Conservation (phyloP, 164 flowering plant genomes). For the Aristolochia fimbriata region DNA sequence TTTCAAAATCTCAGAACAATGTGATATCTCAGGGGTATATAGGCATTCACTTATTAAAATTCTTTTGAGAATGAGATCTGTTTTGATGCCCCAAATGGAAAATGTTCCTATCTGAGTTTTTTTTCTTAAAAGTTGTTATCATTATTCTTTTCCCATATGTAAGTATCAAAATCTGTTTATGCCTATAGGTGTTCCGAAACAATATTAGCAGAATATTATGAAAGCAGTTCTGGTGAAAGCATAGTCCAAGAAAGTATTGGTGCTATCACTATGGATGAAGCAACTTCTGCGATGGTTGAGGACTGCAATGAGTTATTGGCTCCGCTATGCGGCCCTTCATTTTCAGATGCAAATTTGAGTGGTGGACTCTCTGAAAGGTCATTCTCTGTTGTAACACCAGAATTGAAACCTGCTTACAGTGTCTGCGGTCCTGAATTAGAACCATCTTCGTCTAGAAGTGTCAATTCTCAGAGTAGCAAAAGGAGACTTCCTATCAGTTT, state of each 20-base stretch:
- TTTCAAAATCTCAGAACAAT: no score
- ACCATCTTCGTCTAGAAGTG: conserved; percentile 48
- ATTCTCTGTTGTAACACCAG: conserved; percentile 38
- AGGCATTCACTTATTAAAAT: no score
- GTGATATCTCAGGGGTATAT: no score
- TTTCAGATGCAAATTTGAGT: conserved; percentile 11
- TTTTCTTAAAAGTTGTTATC: background rate
- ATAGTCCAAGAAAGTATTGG: conserved; percentile 43
- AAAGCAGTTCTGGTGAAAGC: conserved; percentile 28
- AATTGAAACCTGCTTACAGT: conserved; percentile 14
- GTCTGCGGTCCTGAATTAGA: conserved; percentile 32
- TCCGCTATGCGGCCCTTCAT: conserved; percentile 18
- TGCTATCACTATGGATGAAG: conserved; percentile 25
- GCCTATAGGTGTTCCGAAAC: conserved; percentile 35
- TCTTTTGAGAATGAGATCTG: no score
- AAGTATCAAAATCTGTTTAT: background rate
- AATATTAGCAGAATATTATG: conserved; percentile 12
- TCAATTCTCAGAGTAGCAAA: conserved; percentile 58
- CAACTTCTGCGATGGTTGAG: conserved; percentile 25
- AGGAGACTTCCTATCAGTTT: conserved; percentile 34
- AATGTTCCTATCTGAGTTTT: background rate
- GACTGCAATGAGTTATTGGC: conserved; percentile 26
- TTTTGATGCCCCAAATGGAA: no score
- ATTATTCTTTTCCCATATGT: background rate
- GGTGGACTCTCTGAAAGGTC: conserved; percentile 16